Evolutionary conservation across 176 grass and related monocot species (phyloP), one percentile per base, ranked within the genome.

Genomic region (Phoenix dactylifera): DNA sequence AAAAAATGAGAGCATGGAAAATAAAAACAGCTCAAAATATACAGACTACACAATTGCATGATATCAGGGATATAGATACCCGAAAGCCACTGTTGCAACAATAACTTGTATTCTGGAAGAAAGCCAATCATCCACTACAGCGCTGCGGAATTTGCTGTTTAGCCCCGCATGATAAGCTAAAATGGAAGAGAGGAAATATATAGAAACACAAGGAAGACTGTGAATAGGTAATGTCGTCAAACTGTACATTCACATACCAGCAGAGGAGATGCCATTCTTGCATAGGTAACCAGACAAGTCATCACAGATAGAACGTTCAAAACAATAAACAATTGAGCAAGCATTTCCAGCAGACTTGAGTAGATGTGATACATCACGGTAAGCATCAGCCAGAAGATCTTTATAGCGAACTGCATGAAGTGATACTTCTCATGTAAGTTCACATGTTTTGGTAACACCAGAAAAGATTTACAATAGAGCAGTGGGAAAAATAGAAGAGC

Each of bases 281-380:
- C 64, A 69, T 26, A 97, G 80, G 82, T 79, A 74, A 39, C 72
- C 73, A 57, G 53, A 77, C 55, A 97, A 75, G 75, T 97, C 81
- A 80, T 97, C 92, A 79, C 92, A 97, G 63, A 78, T 66, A 65
- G 78, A 79, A 65, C 92, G 73, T 82, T 97, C 92, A 59, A 90
- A 80, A 63, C 92, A 97, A 79, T 97, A 97, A 78, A 97, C 66
- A 24, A 97, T 96, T 67, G 92, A 96, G 72, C 92, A 90, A 63
- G 80, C 77, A 69, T 85, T 77, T 64, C 81, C 83, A 18, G 55
- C 80, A 59, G 83, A 88, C 73, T 90, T 96, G 26, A 96, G 75
- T 69, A 97, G 74, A 78, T 79, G 75, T 61, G 80, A 73, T 60
- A 97, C 75, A 76, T 97, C 92, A 63, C 61, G 59, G 65, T 90